Evolutionary conservation across 2,329 filamentous ascomycete genomes (phyloP).

Genomic region (Cladosporium oxysporum): DNA sequence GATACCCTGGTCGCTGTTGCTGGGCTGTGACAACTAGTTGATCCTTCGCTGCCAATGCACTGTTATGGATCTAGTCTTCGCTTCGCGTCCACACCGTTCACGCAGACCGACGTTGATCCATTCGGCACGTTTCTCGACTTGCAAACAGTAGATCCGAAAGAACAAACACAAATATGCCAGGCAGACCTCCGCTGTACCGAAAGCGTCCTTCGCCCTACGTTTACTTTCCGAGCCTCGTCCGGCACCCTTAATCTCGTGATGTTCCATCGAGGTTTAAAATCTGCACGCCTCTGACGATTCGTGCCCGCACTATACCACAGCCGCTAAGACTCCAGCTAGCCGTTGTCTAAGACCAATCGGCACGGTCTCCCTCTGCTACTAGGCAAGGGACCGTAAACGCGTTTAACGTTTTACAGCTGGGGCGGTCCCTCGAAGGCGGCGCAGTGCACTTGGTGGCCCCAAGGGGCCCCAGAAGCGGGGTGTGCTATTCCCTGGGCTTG

Average conservation of each 20-base stretch:
- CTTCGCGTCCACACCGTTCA: background rate
- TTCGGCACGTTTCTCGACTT: background rate
- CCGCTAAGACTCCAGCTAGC: background rate
- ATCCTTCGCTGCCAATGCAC: background rate
- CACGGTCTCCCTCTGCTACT: background rate
- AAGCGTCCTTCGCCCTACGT: background rate
- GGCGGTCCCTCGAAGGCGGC: background rate
- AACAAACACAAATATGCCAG: background rate
- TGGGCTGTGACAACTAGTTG: background rate
- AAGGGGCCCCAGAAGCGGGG: background rate
- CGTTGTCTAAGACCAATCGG: background rate
- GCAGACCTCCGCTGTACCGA: background rate
- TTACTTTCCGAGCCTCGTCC: conserved; percentile 2
- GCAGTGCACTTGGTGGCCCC: background rate
- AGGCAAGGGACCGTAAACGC: background rate
- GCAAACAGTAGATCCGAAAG: background rate
- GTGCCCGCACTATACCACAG: background rate
- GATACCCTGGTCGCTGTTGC: background rate
- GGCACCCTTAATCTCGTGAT: background rate
- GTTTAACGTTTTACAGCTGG: background rate
- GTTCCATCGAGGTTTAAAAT: conserved; percentile 1
- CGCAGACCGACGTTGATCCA: background rate
- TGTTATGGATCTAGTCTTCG: background rate
- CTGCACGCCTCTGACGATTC: background rate
- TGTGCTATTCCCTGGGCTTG: background rate